phyloP scores from a whole-genome alignment of 2,329 filamentous ascomycete species.

The Zalaria sp. region DNA sequence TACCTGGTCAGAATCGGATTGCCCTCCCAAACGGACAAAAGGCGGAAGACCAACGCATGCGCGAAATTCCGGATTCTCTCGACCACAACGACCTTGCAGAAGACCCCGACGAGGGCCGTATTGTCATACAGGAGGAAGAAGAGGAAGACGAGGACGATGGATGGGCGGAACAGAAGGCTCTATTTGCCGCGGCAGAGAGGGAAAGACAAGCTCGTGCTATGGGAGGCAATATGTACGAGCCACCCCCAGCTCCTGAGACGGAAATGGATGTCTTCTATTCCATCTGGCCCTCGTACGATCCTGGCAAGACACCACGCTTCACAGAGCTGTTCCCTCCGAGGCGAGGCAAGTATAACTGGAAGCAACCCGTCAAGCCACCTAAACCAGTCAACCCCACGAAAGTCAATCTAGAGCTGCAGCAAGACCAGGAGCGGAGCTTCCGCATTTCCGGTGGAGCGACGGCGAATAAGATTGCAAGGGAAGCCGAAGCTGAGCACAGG shows the following conservation, averaged over 20 bases:
- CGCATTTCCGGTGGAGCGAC: slow-evolving; percentile 51
- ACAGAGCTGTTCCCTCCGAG: slow-evolving; percentile 73
- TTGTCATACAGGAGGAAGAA: too few species aligned
- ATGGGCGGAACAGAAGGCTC: slow-evolving; percentile 12
- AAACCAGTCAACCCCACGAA: slow-evolving; percentile 78
- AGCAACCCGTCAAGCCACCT: slow-evolving; percentile 64
- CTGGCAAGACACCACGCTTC: slow-evolving; percentile 61
- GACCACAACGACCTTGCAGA: neutral
- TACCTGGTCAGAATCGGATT: slow-evolving; percentile 4
- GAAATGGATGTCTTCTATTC: slow-evolving; percentile 63
- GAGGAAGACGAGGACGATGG: neutral
- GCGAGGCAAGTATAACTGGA: slow-evolving; percentile 62
- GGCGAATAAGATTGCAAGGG: slow-evolving; percentile 29
- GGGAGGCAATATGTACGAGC: slow-evolving; percentile 28
- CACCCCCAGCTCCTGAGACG: slow-evolving; percentile 57
- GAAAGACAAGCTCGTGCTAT: slow-evolving; percentile 22
- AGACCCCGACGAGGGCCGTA: neutral
- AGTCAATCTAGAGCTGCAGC: slow-evolving; percentile 69
- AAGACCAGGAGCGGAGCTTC: slow-evolving; percentile 78
- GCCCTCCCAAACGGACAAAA: neutral
- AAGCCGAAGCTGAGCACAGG: slow-evolving; percentile 38
- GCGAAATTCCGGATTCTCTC: neutral
- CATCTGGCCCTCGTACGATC: slow-evolving; percentile 69
- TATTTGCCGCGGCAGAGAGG: slow-evolving; percentile 11
- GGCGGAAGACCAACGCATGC: neutral